Conservation (phyloP, 305 asterid genomes). For the Plantago coronopus region DNA sequence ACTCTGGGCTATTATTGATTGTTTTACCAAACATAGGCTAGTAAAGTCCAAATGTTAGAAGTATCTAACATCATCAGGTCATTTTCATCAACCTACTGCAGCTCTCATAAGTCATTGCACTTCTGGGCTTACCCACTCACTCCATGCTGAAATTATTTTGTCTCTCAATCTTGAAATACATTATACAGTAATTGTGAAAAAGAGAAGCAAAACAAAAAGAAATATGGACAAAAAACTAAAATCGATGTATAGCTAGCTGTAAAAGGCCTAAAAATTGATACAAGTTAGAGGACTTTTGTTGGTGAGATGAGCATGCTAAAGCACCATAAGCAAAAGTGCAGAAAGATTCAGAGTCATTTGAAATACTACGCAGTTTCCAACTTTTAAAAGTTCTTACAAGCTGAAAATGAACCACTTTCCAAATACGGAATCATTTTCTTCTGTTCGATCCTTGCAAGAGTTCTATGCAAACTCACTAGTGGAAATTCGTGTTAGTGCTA, state of each 20-base stretch:
- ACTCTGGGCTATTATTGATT: too few species aligned
- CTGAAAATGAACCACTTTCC: too few species aligned
- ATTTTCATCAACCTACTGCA: slow-evolving; percentile 32
- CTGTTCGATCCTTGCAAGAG: too few species aligned
- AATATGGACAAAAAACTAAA: slow-evolving; percentile 25
- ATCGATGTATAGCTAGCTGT: slow-evolving; percentile 26
- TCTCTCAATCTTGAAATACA: neutral
- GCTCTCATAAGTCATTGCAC: slow-evolving; percentile 26
- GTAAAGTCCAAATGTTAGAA: neutral
- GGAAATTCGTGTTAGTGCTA: too few species aligned
- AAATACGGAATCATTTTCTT: too few species aligned
- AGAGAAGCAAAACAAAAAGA: slow-evolving; percentile 17
- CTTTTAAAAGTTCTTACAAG: too few species aligned
- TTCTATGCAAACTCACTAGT: too few species aligned
- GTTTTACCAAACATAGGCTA: neutral
- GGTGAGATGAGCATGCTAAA: slow-evolving; percentile 35
- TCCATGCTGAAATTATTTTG: slow-evolving; percentile 16
- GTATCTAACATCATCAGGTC: slow-evolving; percentile 31
- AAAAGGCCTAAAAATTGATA: slow-evolving; percentile 29
- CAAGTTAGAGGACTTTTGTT: slow-evolving; percentile 24
- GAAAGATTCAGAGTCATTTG: slow-evolving; percentile 17
- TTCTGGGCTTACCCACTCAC: slow-evolving; percentile 21
- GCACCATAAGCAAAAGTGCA: slow-evolving; percentile 5
- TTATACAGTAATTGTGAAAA: neutral
- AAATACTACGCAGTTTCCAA: too few species aligned